phyloP scores from a whole-genome alignment of 2,329 filamentous ascomycete species.

The Talaromyces verruculosus region DNA sequence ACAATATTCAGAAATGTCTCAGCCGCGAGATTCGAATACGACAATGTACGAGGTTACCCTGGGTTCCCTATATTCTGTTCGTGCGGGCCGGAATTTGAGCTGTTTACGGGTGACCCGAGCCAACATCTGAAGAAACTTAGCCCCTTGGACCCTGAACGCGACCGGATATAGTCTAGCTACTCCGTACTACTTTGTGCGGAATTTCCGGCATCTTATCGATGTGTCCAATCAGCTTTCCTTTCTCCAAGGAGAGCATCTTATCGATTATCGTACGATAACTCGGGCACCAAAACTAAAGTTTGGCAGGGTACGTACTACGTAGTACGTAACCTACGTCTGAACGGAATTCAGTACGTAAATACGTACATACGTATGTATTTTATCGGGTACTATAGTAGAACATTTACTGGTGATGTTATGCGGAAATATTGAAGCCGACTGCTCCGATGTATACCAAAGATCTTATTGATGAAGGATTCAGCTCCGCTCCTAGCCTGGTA shows the following conservation, averaged over 20 bases:
- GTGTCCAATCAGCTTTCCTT: background rate
- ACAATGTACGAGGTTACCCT: background rate
- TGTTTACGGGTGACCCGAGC: background rate
- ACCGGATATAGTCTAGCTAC: background rate
- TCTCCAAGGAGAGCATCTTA: background rate
- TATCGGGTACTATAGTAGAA: background rate
- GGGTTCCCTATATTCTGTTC: background rate
- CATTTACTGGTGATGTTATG: background rate
- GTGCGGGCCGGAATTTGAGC: background rate
- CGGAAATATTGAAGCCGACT: background rate
- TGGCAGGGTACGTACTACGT: background rate
- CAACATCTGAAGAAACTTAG: background rate
- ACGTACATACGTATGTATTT: background rate
- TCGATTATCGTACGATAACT: background rate
- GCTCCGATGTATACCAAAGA: background rate
- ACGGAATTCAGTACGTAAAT: too few relatives aligned
- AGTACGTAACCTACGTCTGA: background rate
- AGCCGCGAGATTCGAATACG: background rate
- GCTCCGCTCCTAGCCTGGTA: background rate
- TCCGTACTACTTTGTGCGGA: background rate
- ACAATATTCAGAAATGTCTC: background rate
- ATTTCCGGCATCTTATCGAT: background rate
- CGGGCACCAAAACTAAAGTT: background rate
- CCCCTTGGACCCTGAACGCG: conserved; percentile 6
- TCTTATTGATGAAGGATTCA: background rate